A percentile compares a stretch with the other conserved stretches of the same genome.
phyloP scores from a whole-genome alignment of 257 asterid genomes.

The Solanum gracilifrons region DNA sequence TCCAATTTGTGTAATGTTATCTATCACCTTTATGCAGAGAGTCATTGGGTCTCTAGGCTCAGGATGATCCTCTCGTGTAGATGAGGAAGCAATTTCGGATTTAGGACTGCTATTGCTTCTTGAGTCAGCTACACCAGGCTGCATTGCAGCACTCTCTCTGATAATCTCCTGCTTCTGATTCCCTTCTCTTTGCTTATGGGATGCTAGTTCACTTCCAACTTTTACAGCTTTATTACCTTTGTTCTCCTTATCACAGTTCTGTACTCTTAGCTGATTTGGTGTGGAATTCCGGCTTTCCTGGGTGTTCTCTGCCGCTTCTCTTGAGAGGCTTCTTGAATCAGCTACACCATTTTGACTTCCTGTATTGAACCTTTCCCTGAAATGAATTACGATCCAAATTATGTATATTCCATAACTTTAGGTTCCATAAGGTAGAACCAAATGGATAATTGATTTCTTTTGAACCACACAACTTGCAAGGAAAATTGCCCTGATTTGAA shows the following conservation, averaged over 20 bases:
- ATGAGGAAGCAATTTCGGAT: not conserved
- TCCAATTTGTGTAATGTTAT: conserved; percentile 3
- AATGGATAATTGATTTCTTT: not conserved
- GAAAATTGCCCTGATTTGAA: not conserved
- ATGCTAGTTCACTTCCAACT: not conserved
- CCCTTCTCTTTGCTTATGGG: not conserved
- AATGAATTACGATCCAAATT: not conserved
- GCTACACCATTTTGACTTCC: conserved; percentile 8
- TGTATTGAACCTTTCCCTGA: conserved; percentile 33
- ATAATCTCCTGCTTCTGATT: not conserved
- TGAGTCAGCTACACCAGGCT: conserved; percentile 4
- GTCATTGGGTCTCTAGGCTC: not conserved
- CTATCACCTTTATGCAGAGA: not conserved
- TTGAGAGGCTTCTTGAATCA: conserved; percentile 5
- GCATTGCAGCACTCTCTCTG: not conserved
- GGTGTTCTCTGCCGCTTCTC: conserved; percentile 9
- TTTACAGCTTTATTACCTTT: not conserved
- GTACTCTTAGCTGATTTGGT: not conserved
- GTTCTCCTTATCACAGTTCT: not conserved
- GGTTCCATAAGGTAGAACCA: not conserved
- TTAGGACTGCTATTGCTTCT: conserved; percentile 2
- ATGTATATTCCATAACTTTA: not conserved
- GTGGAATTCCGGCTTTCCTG: not conserved
- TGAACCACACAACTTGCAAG: not conserved
- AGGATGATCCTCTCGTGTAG: not conserved